Evolutionary conservation across 495 filamentous ascomycete species (phyloP), one percentile per base, ranked within the genome.

Genomic region (Penicillium lividum): DNA sequence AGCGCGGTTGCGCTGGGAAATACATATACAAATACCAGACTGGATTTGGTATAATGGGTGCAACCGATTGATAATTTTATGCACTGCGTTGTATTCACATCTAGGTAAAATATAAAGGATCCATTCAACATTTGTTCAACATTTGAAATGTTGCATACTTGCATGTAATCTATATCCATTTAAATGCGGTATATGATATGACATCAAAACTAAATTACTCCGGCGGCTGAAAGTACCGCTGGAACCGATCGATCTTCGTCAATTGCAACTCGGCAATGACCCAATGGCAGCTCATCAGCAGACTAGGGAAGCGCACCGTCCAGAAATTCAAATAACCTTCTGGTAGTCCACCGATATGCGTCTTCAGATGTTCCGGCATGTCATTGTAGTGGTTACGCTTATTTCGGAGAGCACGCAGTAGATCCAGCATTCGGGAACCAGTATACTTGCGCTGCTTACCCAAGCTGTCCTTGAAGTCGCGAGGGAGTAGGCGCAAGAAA

Each of bases 391-490:
- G 93, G 58, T 94, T 90, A 59, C 87, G 87, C 81, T 98, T 98
- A 70, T 98, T 98, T n/a, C 94, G 80, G 57, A 98, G 75, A 8
- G 92, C 95, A 6, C 94, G 85, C 25, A 98, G 73, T 22, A 98
- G 77, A 76, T 98, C 94, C 51, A 98, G 74, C 71, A 98, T 81
- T 45, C 83, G 84, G 0, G 80, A 80, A 0, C 92, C 92, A 3
- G 88, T 93, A 71, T 98, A 98, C 69, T 97, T 97, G 67, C 95
- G 84, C 74, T 98, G 95, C 74, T 94, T 97, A 56, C 92, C 92
- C 9, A 98, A 74, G 29, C 84, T 88, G 22, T 96, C 92, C 56
- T 91, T 86, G 67, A 97, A 96, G 13, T 88, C 84, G 36, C 82
- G 82, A 25, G 93, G 90, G 6, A 98, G 74, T 9, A 77, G 75